These are phyloP conservation scores for Haematococcus lacustris DNA, from an alignment of 139 green algal species.

Conservation along the genomic window DNA sequence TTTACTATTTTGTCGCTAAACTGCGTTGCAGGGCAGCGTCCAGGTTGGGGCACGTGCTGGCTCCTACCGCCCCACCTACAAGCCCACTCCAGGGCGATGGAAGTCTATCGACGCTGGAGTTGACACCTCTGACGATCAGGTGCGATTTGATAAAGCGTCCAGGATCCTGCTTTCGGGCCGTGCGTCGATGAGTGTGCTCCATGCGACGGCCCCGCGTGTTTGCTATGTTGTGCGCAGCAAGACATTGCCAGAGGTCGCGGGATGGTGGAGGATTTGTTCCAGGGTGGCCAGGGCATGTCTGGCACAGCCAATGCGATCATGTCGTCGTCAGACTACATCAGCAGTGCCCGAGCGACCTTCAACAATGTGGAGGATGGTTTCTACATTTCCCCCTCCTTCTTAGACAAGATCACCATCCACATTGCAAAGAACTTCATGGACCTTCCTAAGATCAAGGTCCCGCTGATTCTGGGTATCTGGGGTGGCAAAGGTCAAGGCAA, in stretches of 20 bases:
- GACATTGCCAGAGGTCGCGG: slow-evolving; percentile 87
- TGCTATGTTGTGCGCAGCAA: slow-evolving; percentile 80
- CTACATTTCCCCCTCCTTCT: slow-evolving; percentile 96
- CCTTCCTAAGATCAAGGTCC: slow-evolving; percentile 85
- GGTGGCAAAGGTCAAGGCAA: slow-evolving; percentile 98
- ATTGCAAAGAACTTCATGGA: slow-evolving; percentile 98
- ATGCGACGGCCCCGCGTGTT: no score
- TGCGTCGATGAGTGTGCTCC: no score
- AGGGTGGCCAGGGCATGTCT: slow-evolving; percentile 52
- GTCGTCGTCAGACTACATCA: slow-evolving; percentile 84
- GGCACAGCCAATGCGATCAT: slow-evolving; percentile 91
- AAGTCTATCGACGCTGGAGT: slow-evolving; percentile 71
- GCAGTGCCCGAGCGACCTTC: slow-evolving; percentile 44
- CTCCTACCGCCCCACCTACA: background rate
- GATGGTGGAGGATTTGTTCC: slow-evolving; percentile 93
- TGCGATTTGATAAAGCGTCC: no score
- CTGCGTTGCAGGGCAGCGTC: no score
- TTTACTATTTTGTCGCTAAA: no score
- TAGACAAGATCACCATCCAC: slow-evolving; percentile 96
- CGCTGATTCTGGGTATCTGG: slow-evolving; percentile 97
- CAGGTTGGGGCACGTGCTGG: no score
- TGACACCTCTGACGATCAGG: slow-evolving; percentile 92
- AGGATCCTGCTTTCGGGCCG: no score
- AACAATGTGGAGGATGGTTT: slow-evolving; percentile 92
- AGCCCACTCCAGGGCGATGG: slow-evolving; percentile 40